Percentiles rank a stretch among this genome's conserved stretches.
Evolutionary conservation across 2,329 filamentous ascomycete species (phyloP).

Genomic region (Aspergillus fumigatiaffinis): DNA sequence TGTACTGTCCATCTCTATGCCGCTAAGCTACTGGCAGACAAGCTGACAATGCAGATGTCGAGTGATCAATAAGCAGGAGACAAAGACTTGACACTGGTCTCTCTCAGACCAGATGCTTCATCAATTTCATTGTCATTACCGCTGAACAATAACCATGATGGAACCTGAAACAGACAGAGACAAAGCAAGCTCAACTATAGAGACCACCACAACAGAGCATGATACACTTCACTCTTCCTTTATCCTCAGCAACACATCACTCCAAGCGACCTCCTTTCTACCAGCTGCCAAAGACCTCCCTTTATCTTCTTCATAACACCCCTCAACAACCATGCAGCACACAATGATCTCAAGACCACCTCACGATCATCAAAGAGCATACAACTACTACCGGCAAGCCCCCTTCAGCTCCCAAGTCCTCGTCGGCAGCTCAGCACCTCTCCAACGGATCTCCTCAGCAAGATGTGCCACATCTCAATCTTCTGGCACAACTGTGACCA

Average conservation of each 20-base stretch:
- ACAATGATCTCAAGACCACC: neutral
- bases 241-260: neutral
- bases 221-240: neutral
- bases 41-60: neutral
- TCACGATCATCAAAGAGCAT: neutral
- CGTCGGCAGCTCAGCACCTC: neutral
- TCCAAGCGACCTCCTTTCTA: neutral
- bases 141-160: neutral
- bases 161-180: neutral
- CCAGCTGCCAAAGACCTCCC: neutral
- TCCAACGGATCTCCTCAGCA: neutral
- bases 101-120: neutral
- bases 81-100: neutral
- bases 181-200: neutral
- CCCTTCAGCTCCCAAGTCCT: neutral
- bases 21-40: neutral
- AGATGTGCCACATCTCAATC: conserved; percentile 3
- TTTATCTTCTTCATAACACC: neutral
- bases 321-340: neutral
- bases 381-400: neutral
- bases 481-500: conserved; percentile 4
- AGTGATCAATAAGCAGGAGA: neutral
- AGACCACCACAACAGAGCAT: neutral
- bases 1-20: neutral
- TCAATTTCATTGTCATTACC: neutral